Base-by-base conservation (phyloP, 1,139 yeast genomes). In the Hyphopichia khmerensis region DNA sequence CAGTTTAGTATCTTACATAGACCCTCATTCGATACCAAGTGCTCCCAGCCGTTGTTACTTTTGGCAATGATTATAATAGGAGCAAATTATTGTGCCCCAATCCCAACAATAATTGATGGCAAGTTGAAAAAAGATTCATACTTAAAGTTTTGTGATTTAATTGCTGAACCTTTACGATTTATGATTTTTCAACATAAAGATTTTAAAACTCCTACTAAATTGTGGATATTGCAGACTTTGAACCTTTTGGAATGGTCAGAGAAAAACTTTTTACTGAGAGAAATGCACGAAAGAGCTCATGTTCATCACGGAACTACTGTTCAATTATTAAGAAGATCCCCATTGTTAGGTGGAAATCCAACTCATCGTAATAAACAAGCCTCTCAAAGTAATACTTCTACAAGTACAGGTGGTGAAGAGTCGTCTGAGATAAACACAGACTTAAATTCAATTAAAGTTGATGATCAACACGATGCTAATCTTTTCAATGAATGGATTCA, bases 241-340 rank as follows among this genome's bases (percentile, higher is more conserved):
- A 65, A 82, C 41, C 55, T 86, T 42, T 60, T 86, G 30, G 91
- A 85, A 55, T 75, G 79, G 55, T 80, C 76, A 52, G 95, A 87
- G 53, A 84, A 86, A 57, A 74, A 83, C 40, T 77, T 82, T 51
- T 63, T 82, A 39, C 65, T 76, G 47, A 65, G 87, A 47, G 65
- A 67, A 31, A 63, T 84, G 52, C 95, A 87, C 55, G 95, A 86
- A 57, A 60, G 95, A 38, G 87, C 87, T 0, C 87, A 82, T 55
- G 67, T 87, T 10, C 93, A 87, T 54, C 90, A 86, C 55, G 93
- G 90, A 1, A 78, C 90, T 0, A 81, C 87, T 0, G 80, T 85
- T 17, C 95, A 87, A 59, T 62, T 87, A 43, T 64, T 87, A 37
- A 67, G 91, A 47, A 71, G 95, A 53, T 81, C 87, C 13, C 87